These are phyloP conservation scores for Penicillium sp. DNA, from an alignment of 2,329 filamentous ascomycete species.

Conservation along the genomic window DNA sequence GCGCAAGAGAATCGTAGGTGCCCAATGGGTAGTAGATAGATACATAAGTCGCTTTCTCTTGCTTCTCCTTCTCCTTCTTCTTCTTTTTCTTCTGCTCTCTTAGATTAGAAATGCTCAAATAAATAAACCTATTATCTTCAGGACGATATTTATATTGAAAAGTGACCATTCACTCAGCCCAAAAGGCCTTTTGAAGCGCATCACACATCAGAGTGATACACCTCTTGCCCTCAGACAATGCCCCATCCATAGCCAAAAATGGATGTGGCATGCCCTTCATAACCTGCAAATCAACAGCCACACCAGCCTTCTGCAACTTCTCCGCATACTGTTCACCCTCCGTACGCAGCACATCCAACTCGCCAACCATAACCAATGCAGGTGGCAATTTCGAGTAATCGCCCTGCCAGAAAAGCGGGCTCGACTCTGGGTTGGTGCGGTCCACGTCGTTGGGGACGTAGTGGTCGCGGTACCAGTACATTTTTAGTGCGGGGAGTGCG, in stretches of 20 bases:
- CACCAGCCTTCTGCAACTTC: slow-evolving; percentile 50
- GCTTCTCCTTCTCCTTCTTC: neutral
- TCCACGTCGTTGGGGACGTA: slow-evolving; percentile 53
- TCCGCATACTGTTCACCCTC: slow-evolving; percentile 56
- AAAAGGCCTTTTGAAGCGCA: slow-evolving; percentile 34
- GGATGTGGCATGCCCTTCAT: slow-evolving; percentile 60
- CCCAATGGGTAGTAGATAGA: no score
- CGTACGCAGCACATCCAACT: slow-evolving; percentile 56
- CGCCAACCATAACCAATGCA: slow-evolving; percentile 55
- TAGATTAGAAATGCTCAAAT: neutral
- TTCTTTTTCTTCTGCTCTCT: no score
- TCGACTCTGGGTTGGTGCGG: slow-evolving; percentile 55
- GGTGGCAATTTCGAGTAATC: slow-evolving; percentile 54
- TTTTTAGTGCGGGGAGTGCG: slow-evolving; percentile 56
- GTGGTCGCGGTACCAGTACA: slow-evolving; percentile 61
- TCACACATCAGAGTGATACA: slow-evolving; percentile 52
- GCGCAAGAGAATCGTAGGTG: no score
- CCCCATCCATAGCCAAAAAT: slow-evolving; percentile 60
- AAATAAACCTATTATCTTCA: neutral
- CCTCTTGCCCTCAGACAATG: slow-evolving; percentile 51
- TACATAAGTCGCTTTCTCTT: no score
- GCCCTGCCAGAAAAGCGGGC: slow-evolving; percentile 53
- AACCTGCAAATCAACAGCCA: slow-evolving; percentile 50
- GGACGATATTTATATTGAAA: neutral
- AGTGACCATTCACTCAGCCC: slow-evolving; percentile 27